Evolutionary conservation across 371 early-diverging fungal genomes (phyloP).

Genomic region (Rhizomucor miehei): DNA sequence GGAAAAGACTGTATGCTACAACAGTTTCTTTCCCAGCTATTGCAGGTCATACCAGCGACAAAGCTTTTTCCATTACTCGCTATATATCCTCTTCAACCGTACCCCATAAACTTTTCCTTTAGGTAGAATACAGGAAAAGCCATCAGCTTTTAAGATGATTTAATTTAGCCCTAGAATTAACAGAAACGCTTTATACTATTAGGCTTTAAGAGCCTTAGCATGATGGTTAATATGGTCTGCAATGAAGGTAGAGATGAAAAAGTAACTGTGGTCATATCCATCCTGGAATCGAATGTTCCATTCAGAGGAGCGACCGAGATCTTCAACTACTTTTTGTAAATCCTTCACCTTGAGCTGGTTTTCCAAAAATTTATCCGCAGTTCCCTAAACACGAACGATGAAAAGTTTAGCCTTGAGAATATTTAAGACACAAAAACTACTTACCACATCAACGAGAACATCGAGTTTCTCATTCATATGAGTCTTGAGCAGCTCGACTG

Average conservation of each 20-base stretch:
- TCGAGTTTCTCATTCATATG: constrained; percentile 28
- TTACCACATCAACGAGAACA: constrained; percentile 46
- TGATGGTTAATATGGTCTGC: constrained; percentile 80
- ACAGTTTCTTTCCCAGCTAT: no score
- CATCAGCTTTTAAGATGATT: no score
- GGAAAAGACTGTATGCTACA: no score
- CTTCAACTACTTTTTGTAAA: constrained; percentile 48
- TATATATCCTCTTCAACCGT: no score
- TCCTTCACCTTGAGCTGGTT: constrained; percentile 62
- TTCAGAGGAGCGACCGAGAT: constrained; percentile 33
- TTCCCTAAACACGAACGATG: constrained; percentile 49
- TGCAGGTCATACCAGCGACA: no score
- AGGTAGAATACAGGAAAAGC: no score
- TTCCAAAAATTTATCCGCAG: constrained; percentile 66
- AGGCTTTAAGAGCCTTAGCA: constrained; percentile 45
- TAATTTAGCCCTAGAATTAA: no score
- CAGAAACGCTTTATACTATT: no score
- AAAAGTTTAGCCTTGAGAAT: not conserved
- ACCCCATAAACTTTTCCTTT: no score
- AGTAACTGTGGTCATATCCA: constrained; percentile 88
- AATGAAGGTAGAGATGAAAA: constrained; percentile 76
- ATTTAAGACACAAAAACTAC: not conserved
- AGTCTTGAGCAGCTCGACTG: constrained; percentile 59
- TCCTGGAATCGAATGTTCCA: constrained; percentile 69
- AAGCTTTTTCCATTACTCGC: no score